These are phyloP conservation scores for Colletotrichum cordylinicola DNA, from an alignment of 2,329 filamentous ascomycete species.

Conservation along the genomic window DNA sequence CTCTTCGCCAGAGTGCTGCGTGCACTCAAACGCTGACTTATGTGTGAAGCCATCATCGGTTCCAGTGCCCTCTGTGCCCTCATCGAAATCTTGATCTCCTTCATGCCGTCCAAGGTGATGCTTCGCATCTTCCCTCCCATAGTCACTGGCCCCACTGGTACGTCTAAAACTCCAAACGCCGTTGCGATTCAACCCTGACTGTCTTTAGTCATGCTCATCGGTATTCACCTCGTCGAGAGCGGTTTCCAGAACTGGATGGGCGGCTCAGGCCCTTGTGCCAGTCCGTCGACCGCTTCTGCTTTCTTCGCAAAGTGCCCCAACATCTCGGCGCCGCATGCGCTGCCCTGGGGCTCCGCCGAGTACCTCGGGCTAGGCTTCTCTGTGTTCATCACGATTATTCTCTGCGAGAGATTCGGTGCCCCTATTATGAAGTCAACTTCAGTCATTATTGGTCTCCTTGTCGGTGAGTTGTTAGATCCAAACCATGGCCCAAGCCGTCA, in stretches of 20 bases:
- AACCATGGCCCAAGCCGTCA: not conserved
- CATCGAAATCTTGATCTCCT: constrained; percentile 76
- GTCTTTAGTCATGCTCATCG: constrained; percentile 65
- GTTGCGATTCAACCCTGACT: not conserved
- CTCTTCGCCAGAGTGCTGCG: not conserved
- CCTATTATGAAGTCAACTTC: constrained; percentile 85
- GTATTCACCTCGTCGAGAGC: constrained; percentile 72
- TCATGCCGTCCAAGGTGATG: constrained; percentile 72
- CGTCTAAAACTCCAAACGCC: constrained; percentile 36
- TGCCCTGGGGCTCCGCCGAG: constrained; percentile 81
- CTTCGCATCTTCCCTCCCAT: constrained; percentile 81
- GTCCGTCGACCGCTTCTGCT: constrained; percentile 56
- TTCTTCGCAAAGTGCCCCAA: constrained; percentile 71
- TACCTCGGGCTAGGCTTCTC: constrained; percentile 81
- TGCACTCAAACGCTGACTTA: not conserved
- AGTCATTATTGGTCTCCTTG: constrained; percentile 75
- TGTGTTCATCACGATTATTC: constrained; percentile 79
- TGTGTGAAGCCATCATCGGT: constrained; percentile 68
- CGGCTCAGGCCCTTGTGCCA: constrained; percentile 66
- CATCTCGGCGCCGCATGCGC: constrained; percentile 70
- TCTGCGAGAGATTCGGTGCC: constrained; percentile 81
- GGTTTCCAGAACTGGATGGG: constrained; percentile 83
- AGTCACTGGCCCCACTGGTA: constrained; percentile 71
- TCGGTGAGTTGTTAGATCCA: not conserved
- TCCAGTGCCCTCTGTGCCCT: constrained; percentile 70